Evolutionary conservation across 345 rosid species (phyloP).

Genomic region (Salix viminalis): DNA sequence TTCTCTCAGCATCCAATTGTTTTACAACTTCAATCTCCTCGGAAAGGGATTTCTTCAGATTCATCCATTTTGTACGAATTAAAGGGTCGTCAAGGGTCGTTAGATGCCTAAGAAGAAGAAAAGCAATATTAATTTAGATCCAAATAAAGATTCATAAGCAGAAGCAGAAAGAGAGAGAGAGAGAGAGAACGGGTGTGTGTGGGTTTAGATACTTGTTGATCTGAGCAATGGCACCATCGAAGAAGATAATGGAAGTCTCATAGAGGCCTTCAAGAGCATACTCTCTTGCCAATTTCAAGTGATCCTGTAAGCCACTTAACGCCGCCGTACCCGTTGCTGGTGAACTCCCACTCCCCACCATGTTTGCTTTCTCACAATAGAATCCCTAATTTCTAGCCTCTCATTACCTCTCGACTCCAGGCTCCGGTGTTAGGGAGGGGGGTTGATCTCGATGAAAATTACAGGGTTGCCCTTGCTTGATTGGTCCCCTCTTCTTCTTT

Average conservation of each 20-base stretch:
- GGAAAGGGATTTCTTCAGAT: constrained; percentile 72
- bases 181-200: no score
- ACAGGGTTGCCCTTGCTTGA: background rate
- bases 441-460: background rate
- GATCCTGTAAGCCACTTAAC: constrained; percentile 73
- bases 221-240: constrained; percentile 85
- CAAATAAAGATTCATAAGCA: no score
- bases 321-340: constrained; percentile 20
- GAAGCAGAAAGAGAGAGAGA: no score
- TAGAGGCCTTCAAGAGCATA: constrained; percentile 93
- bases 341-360: constrained; percentile 34
- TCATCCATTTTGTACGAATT: constrained; percentile 89
- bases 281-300: constrained; percentile 90
- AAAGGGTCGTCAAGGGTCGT: constrained; percentile 76
- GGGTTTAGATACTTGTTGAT: constrained; percentile 52
- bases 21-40: constrained; percentile 94
- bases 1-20: constrained; percentile 88
- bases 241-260: constrained; percentile 92
- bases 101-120: constrained; percentile 53
- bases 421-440: background rate
- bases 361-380: background rate
- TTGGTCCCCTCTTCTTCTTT: background rate
- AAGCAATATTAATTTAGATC: background rate
- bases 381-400: background rate
- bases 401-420: background rate